Base-by-base conservation (phyloP, 192 early-diverging fungal species). In the Helicostylum pulchrum region DNA sequence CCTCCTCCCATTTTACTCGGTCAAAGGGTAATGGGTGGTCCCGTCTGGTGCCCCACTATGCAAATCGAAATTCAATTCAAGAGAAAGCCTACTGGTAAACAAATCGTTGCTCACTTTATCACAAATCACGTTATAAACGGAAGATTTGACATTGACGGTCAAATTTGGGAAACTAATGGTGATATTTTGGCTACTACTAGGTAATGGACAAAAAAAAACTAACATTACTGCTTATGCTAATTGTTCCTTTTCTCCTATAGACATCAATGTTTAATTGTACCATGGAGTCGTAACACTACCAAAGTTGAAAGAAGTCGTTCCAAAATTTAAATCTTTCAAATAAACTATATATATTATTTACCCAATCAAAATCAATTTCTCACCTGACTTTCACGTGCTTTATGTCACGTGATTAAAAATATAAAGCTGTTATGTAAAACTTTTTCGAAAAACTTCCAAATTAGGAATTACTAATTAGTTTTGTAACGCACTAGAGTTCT, bases 41-140 rank as follows among this genome's bases (percentile, higher is more conserved):
- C 39, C 1, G 30, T 68, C 8, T 74, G 67, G 67, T 62, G 46
- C 17, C 56, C 62, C 2, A 74, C 73, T 7, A 74, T 74, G 73
- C 73, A 74, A 23, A 43, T 74, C 58, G 73, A 74, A 42, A 46
- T 74, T 17, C 50, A 61, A 14, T 74, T 74, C 45, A 74, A 74
- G 23, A 30, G 42, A 3, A 48, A 53, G 14, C 64, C 64, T 10
- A 61, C 45, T 14, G 66, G 63, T 6, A 51, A 56, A 39, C 58
- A 70, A 26, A 42, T 75, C 15, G 43, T 66, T 7, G 60, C 39
- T 26, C 50, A 65, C 44, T 75, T 71, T 42, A 53, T 62, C 14
- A 51, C 65, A 1, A 63, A 43, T 3, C 57, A 70, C 64, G 71
- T 67, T n/a, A 62, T 75, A 9, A 75, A 75, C 55, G 55, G 55